Evolutionary conservation across 306 rosid species (phyloP).

Genomic region (Cucurbita argyrosperma): DNA sequence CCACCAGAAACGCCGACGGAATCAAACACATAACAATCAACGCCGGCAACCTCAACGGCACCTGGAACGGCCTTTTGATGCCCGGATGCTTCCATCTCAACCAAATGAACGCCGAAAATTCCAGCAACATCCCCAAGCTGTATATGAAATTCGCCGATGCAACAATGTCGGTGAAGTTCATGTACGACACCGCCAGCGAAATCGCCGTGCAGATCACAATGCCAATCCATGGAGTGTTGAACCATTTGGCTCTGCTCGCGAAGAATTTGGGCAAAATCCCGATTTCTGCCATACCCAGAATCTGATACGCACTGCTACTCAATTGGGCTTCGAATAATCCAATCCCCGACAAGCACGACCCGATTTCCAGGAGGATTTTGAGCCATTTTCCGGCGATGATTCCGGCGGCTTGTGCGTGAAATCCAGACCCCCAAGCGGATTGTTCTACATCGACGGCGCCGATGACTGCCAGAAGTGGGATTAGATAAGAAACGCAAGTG

Average conservation of each 20-base stretch:
- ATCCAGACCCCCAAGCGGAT: neutral
- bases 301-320: slow-evolving; percentile 5
- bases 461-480: neutral
- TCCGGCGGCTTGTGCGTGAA: slow-evolving; percentile 1
- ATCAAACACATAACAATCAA: neutral
- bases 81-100: neutral
- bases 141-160: slow-evolving; percentile 7
- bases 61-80: neutral
- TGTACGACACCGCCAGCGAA: neutral
- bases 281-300: slow-evolving; percentile 5
- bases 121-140: slow-evolving; percentile 4
- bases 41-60: neutral
- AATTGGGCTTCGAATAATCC: slow-evolving; percentile 5
- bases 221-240: slow-evolving; percentile 8
- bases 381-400: slow-evolving; percentile 4
- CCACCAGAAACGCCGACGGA: slow-evolving; percentile 1
- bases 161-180: neutral
- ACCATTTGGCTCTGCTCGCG: neutral
- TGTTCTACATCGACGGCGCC: neutral
- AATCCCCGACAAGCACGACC: neutral
- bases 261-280: neutral
- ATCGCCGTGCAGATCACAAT: neutral
- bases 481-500: slow-evolving; percentile 1
- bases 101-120: slow-evolving; percentile 1
- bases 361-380: slow-evolving; percentile 1